Conservation (phyloP, 2,329 filamentous ascomycete species). For the Cryphonectria radicalis region DNA sequence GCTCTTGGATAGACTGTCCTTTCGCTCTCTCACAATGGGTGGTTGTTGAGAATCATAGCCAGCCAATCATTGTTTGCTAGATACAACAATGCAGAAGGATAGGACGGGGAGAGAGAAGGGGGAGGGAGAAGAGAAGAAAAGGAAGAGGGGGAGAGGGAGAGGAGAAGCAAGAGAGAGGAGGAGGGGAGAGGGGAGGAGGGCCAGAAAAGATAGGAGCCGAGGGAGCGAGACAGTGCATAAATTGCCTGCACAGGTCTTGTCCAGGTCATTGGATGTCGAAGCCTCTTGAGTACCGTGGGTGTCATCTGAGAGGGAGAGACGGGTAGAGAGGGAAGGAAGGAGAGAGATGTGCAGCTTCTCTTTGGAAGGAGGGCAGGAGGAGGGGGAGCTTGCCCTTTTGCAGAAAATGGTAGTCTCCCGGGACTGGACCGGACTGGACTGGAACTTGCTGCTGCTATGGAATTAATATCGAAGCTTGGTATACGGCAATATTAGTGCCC, state of each 20-base stretch:
- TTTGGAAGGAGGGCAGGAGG: not conserved
- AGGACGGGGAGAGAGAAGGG: not conserved
- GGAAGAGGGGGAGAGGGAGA: not conserved
- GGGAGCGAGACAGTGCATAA: slow-evolving; percentile 7
- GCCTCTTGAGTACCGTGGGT: not conserved
- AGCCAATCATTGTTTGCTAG: not conserved
- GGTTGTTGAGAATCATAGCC: slow-evolving; percentile 3
- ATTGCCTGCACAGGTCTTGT: not conserved
- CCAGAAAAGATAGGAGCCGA: not conserved
- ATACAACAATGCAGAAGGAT: not conserved
- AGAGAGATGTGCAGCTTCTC: slow-evolving; percentile 13
- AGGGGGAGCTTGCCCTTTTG: slow-evolving; percentile 27
- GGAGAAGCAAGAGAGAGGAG: not conserved
- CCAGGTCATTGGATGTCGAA: not conserved
- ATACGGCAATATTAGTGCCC: slow-evolving; percentile 23
- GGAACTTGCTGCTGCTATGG: slow-evolving; percentile 15
- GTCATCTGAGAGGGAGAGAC: not conserved
- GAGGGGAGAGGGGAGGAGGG: too few relatives aligned
- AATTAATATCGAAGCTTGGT: slow-evolving; percentile 20
- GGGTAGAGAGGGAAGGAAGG: not conserved
- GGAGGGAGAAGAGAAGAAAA: not conserved
- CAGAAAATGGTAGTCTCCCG: slow-evolving; percentile 13
- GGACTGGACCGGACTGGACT: slow-evolving; percentile 10
- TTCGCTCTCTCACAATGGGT: not conserved
- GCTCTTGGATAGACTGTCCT: not conserved